phyloP scores from a whole-genome alignment of 345 rosid species.

The Moricandia arvensis region DNA sequence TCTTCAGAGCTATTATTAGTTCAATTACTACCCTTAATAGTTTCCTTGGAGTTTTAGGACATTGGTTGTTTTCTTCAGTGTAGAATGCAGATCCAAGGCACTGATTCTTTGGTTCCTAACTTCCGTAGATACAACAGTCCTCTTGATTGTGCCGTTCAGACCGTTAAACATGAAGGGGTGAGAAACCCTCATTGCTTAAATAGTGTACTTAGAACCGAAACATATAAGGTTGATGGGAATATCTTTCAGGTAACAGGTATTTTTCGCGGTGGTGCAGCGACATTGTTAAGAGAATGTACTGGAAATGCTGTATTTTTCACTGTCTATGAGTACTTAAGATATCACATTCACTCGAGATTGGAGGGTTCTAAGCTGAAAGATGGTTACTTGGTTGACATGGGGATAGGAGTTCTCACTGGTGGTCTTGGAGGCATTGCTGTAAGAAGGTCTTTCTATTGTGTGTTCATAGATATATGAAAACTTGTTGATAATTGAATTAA shows the following conservation, averaged over 20 bases:
- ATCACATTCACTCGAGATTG: slow-evolving; percentile 61
- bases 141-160: slow-evolving; percentile 79
- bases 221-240: slow-evolving; percentile 34
- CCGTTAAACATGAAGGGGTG: slow-evolving; percentile 81
- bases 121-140: slow-evolving; percentile 63
- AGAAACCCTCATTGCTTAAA: slow-evolving; percentile 37
- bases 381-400: slow-evolving; percentile 70
- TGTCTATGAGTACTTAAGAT: slow-evolving; percentile 71
- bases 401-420: slow-evolving; percentile 76
- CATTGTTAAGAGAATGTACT: slow-evolving; percentile 73
- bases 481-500: too few species aligned
- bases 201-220: neutral
- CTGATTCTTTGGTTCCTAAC: slow-evolving; percentile 67
- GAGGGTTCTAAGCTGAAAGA: slow-evolving; percentile 44
- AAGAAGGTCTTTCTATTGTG: slow-evolving; percentile 35
- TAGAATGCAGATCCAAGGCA: slow-evolving; percentile 98
- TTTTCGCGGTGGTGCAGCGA: slow-evolving; percentile 81
- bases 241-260: slow-evolving; percentile 77
- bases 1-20: slow-evolving; percentile 51
- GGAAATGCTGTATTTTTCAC: slow-evolving; percentile 86
- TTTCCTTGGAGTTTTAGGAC: slow-evolving; percentile 36
- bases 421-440: slow-evolving; percentile 97
- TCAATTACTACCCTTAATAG: slow-evolving; percentile 12
- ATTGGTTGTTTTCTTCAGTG: slow-evolving; percentile 56
- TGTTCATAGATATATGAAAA: slow-evolving; percentile 16